Base-by-base conservation (phyloP, 495 filamentous ascomycete genomes). In the Podospora pseudoanserina region DNA sequence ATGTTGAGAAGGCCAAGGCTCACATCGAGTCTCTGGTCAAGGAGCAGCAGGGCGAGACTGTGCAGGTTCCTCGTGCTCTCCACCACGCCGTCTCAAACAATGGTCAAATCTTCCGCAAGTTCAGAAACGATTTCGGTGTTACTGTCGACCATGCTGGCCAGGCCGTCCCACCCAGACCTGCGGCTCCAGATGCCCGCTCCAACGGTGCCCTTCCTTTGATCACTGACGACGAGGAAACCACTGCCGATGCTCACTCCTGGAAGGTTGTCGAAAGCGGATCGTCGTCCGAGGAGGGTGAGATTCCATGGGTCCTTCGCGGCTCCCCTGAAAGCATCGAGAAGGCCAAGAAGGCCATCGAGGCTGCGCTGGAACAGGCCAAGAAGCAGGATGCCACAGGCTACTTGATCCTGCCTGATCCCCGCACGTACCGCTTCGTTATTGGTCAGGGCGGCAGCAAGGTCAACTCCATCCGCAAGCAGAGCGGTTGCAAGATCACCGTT, bases 281-380 rank as follows among this genome's bases (percentile, higher is more conserved):
- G 15, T 75, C 77, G 15, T 75, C 77, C 26, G 86, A 91, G 65
- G 85, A 90, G 44, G 90, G 86, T 30, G 88, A 92, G 19, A 97
- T 97, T 71, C 92, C 96, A 15, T 99, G 95, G 95, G 86, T 96
- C 54, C 86, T 99, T 13, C 89, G 86, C 65, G 96, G 95, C 19
- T 83, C 84, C 20, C 81, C 86, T 0, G 91, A 97, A 64, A 90
- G 87, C 68, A 82, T 97, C 53, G 84, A 86, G 64, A 91, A 91
- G 77, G 95, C 92, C 44, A 91, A 89, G 76, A 83, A 86, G n/a
- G 80, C 83, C 15, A 84, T 98, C 39, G 82, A 87, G 63, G 82
- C 85, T 68, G 91, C 92, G 15, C 81, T 97, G 59, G 84, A 89
- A 67, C 81, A 89, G 65, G 92, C 93, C 1, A 80, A 85, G 63